These are phyloP conservation scores for Musa balbisiana DNA, from an alignment of 202 grass and related monocot species.

Conservation along the genomic window DNA sequence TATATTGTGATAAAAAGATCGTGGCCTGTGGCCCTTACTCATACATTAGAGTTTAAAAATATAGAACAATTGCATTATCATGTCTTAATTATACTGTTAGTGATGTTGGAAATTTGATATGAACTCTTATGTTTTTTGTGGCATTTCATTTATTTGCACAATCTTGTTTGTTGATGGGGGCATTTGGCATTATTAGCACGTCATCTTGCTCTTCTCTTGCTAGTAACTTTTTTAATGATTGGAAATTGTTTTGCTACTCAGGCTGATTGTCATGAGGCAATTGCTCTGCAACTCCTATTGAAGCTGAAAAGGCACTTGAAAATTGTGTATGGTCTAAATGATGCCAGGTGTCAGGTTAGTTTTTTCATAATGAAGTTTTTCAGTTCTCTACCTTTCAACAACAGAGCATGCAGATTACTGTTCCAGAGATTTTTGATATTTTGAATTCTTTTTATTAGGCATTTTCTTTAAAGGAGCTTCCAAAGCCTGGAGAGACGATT, in stretches of 20 bases:
- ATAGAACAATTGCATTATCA: too few species aligned
- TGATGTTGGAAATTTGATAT: too few species aligned
- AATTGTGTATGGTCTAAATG: slow-evolving; percentile 73
- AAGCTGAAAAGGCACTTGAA: slow-evolving; percentile 98
- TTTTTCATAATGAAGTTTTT: slow-evolving; percentile 6
- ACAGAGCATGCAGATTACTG: not conserved
- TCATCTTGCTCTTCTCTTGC: not conserved
- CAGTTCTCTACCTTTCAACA: not conserved
- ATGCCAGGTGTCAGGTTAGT: slow-evolving; percentile 80
- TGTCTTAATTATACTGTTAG: too few species aligned
- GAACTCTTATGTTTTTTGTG: too few species aligned
- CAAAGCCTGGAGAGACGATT: slow-evolving; percentile 66
- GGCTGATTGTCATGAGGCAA: slow-evolving; percentile 74
- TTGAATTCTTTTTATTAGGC: slow-evolving; percentile 47
- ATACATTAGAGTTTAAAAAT: too few species aligned
- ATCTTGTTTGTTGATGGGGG: not conserved
- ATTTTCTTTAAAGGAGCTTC: slow-evolving; percentile 84
- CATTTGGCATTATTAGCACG: slow-evolving; percentile 22
- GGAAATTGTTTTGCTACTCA: slow-evolving; percentile 32
- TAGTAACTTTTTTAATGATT: slow-evolving; percentile 17
- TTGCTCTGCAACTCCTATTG: slow-evolving; percentile 84
- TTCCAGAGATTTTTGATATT: slow-evolving; percentile 8
- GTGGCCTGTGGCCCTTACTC: too few species aligned
- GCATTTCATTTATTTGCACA: not conserved
- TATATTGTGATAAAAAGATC: too few species aligned